Evolutionary conservation across 306 rosid genomes (phyloP), one percentile per base, ranked within the genome.

Genomic region (Quercus aquifolioides): DNA sequence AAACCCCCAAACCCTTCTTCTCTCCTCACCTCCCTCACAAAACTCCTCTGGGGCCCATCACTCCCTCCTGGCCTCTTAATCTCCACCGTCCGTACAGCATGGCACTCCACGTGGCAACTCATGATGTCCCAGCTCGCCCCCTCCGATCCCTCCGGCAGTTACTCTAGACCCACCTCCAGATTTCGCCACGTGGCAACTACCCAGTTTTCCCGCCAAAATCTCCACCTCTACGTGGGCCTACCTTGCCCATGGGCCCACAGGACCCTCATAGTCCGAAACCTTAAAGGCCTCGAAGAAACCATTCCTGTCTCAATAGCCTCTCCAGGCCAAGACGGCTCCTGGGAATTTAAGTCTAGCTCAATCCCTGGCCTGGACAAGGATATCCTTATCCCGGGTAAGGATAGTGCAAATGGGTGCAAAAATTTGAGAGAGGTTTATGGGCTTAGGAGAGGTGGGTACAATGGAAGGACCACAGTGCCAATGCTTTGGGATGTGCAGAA

Each of bases 201-300:
- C 33, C 56, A 59, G 8, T 28, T 86, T 71, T 58, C 88, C 75
- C 63, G 28, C 73, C 75, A 72, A 2, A 74, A 30, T n/a, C 91
- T 94, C 25, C 97, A 92, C 73, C 93, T 94, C 57, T 94, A 92
- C 77, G 94, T 92, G 55, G 97, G 89, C 82, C 91, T 94, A 43
- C 89, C 99, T 0, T 95, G 99, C 76, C 97, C 99, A 4, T 95
- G 99, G 99, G 99, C 99, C 83, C 98, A 92, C 91, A 90, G 98
- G 25, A 83, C 96, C 6, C 94, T 92, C 52, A 86, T 94, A 68
- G 97, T 94, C 19, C 94, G 97, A 5, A 95, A 91, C 1, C 87
- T 92, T 7, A 92, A 91, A 67, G 98, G 99, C 73, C 89, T 94
- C 55, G 89, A 94, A 21, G 89, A 85, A 3, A 91, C 92, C 57